Percentiles rank a stretch among this genome's conserved stretches.
phyloP scores from a whole-genome alignment of 2,329 filamentous ascomycete species.

The Lizonia empirigonia region DNA sequence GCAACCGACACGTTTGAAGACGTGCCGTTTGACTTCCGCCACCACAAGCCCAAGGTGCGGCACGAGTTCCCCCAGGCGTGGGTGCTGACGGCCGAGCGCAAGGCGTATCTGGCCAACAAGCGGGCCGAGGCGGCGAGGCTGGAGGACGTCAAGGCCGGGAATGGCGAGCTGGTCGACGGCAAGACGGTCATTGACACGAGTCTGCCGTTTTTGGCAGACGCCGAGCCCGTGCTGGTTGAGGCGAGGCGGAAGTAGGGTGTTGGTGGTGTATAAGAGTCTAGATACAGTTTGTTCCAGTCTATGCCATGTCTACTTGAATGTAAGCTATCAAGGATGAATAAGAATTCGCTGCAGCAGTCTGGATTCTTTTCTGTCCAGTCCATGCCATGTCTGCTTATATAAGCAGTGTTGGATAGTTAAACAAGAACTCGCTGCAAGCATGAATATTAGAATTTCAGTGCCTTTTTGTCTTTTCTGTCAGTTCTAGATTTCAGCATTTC shows the following conservation, averaged over 20 bases:
- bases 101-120: slow-evolving; percentile 66
- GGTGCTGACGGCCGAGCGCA: slow-evolving; percentile 75
- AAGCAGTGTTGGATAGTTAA: too few relatives aligned
- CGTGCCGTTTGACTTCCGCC: slow-evolving; percentile 85
- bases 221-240: slow-evolving; percentile 28
- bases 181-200: slow-evolving; percentile 48
- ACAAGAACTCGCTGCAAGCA: too few relatives aligned
- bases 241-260: slow-evolving; percentile 21
- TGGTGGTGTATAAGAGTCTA: too few relatives aligned
- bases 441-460: too few relatives aligned
- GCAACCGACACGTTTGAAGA: slow-evolving; percentile 82
- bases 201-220: slow-evolving; percentile 30
- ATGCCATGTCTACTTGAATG: too few relatives aligned
- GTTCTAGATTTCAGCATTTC: too few relatives aligned
- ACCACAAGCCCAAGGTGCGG: slow-evolving; percentile 72
- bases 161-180: slow-evolving; percentile 63
- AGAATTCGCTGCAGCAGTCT: too few relatives aligned
- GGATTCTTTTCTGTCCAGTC: too few relatives aligned
- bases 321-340: too few relatives aligned
- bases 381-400: too few relatives aligned
- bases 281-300: too few relatives aligned
- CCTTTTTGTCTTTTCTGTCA: too few relatives aligned
- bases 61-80: slow-evolving; percentile 80
- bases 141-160: slow-evolving; percentile 61
- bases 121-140: slow-evolving; percentile 59